Evolutionary conservation across 306 rosid genomes (phyloP).

Genomic region (Inga laurina): DNA sequence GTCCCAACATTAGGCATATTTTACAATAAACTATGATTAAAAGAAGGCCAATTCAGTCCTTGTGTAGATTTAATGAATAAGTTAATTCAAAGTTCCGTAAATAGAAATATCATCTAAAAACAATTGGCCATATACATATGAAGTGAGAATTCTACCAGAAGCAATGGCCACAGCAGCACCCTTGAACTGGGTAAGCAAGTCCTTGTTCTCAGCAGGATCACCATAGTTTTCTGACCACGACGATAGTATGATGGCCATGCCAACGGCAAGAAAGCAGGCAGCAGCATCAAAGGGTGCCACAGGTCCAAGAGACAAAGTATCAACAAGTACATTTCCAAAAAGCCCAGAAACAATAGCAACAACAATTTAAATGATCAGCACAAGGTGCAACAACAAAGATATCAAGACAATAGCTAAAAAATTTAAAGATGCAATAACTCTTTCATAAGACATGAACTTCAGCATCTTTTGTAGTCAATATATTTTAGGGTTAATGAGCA

Average conservation of each 20-base stretch:
- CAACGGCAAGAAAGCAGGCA: conserved; percentile 90
- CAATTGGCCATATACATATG: conserved; percentile 5
- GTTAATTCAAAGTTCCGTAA: conserved; percentile 19
- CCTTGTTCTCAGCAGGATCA: conserved; percentile 82
- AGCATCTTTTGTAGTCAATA: conserved; percentile 22
- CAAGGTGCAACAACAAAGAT: conserved; percentile 26
- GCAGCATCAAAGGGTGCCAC: conserved; percentile 99
- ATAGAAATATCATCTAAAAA: conserved; percentile 12
- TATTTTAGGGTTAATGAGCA: too few relatives aligned
- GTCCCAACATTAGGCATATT: conserved; percentile 10
- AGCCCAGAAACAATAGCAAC: conserved; percentile 85
- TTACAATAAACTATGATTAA: not conserved
- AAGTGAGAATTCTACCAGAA: conserved; percentile 61
- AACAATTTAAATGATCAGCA: conserved; percentile 34
- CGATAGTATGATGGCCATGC: conserved; percentile 80
- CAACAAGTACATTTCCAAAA: conserved; percentile 89
- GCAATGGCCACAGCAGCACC: conserved; percentile 95
- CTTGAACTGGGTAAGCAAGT: conserved; percentile 80
- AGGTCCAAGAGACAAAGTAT: conserved; percentile 81
- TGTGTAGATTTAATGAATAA: not conserved
- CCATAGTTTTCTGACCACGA: conserved; percentile 93
- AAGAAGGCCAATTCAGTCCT: conserved; percentile 14
- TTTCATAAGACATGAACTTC: conserved; percentile 9
- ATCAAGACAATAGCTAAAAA: conserved; percentile 2
- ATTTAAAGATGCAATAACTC: not conserved